Percentiles rank a stretch among this genome's conserved stretches.
Evolutionary conservation across 2,329 filamentous ascomycete species (phyloP).

Genomic region (Phialophora chinensis): DNA sequence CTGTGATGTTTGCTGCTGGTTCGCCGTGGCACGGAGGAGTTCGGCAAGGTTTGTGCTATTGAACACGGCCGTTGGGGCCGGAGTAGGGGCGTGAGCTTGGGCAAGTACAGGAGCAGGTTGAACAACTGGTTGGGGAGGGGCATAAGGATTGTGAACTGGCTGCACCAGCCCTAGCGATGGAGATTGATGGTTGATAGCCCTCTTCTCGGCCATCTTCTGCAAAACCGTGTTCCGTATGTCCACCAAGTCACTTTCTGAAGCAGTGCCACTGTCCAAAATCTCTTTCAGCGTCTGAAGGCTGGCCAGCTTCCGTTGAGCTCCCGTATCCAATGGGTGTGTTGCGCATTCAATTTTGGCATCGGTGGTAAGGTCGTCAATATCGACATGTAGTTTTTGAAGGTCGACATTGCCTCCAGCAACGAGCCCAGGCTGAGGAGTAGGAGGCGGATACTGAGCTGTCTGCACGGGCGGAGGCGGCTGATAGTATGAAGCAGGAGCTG

Average conservation of each 20-base stretch:
- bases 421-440: constrained; percentile 42
- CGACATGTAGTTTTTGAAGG: constrained; percentile 77
- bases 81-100: constrained; percentile 31
- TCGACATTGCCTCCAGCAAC: constrained; percentile 50
- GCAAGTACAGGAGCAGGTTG: constrained; percentile 36
- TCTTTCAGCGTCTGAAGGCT: constrained; percentile 40
- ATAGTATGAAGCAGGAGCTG: constrained; percentile 25
- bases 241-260: constrained; percentile 36
- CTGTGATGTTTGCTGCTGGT: constrained; percentile 55
- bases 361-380: constrained; percentile 54
- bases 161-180: constrained; percentile 45
- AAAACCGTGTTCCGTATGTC: constrained; percentile 38
- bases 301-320: constrained; percentile 36
- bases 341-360: constrained; percentile 41
- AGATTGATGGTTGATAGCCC: constrained; percentile 51
- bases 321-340: constrained; percentile 40
- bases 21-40: constrained; percentile 52
- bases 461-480: constrained; percentile 34
- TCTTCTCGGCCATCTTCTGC: constrained; percentile 47
- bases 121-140: constrained; percentile 43
- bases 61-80: constrained; percentile 43
- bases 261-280: constrained; percentile 37
- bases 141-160: constrained; percentile 43
- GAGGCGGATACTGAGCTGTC: constrained; percentile 42
- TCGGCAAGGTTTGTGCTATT: constrained; percentile 53